These are phyloP conservation scores for Sordariomycetes sp. DNA, from an alignment of 2,329 filamentous ascomycete genomes.

Conservation along the genomic window DNA sequence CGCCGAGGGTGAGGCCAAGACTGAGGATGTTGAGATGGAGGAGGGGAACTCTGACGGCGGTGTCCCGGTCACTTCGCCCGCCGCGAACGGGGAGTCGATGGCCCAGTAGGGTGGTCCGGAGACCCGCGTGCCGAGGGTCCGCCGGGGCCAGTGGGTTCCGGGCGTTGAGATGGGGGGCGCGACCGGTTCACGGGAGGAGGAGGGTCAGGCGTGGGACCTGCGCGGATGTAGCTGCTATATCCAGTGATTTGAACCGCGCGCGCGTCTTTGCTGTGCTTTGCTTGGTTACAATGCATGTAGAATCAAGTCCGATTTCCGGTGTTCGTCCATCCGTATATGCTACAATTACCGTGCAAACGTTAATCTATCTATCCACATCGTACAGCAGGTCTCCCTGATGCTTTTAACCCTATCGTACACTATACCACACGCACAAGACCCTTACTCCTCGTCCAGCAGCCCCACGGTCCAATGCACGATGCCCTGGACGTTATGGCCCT, in stretches of 20 bases:
- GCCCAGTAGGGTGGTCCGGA: neutral
- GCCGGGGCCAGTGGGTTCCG: neutral
- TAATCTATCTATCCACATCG: neutral
- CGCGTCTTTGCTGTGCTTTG: neutral
- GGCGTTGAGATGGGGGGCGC: neutral
- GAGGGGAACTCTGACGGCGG: constrained; percentile 21
- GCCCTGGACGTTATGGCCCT: constrained; percentile 66
- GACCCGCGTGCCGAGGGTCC: too few relatives aligned
- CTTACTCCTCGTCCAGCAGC: constrained; percentile 38
- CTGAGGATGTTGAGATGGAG: constrained; percentile 9
- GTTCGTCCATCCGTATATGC: neutral
- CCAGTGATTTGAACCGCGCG: neutral
- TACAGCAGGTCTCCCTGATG: neutral
- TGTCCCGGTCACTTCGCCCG: constrained; percentile 11
- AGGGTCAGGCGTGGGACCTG: neutral
- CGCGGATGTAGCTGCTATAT: neutral
- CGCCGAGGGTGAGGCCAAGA: constrained; percentile 6
- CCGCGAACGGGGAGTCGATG: constrained; percentile 10
- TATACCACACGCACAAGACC: neutral
- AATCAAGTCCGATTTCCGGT: neutral
- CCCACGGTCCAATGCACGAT: constrained; percentile 62
- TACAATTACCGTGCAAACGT: neutral
- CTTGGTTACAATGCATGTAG: neutral
- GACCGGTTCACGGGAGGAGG: neutral
- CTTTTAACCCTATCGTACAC: neutral